A percentile compares a stretch with the other conserved stretches of the same genome.
These are phyloP conservation scores for Limonomyces culmigenus DNA, from an alignment of 1,284 basidiomycete genomes.

Conservation along the genomic window DNA sequence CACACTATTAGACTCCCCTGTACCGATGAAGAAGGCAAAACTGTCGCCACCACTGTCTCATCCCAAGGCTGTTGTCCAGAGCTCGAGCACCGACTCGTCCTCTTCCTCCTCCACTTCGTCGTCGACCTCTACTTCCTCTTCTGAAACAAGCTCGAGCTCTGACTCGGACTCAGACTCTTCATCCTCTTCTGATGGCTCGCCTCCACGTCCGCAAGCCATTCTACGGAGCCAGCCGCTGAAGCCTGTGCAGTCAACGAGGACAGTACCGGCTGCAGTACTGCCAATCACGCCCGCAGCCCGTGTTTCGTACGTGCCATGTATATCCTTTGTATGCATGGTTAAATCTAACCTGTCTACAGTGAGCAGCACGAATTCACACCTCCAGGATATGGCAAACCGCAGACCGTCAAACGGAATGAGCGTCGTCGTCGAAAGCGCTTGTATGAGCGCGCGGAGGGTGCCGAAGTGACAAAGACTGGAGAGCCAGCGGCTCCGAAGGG, in stretches of 20 bases:
- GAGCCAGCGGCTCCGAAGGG: conserved; percentile 4
- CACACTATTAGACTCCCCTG: neutral
- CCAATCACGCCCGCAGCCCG: too few species aligned
- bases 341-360: too few species aligned
- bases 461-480: conserved; percentile 6
- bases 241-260: too few species aligned
- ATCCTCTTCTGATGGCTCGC: conserved; percentile 8
- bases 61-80: neutral
- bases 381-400: conserved; percentile 45
- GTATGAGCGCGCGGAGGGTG: conserved; percentile 13
- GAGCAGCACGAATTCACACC: too few species aligned
- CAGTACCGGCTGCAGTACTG: too few species aligned
- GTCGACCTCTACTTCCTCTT: conserved; percentile 3
- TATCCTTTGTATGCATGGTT: too few species aligned
- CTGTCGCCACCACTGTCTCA: neutral
- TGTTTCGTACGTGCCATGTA: too few species aligned
- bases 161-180: conserved; percentile 4
- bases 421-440: conserved; percentile 31
- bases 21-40: neutral
- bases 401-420: conserved; percentile 49
- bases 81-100: neutral
- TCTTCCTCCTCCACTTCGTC: conserved; percentile 2
- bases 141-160: conserved; percentile 4
- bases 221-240: too few species aligned
- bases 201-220: neutral